Conservation (phyloP, 2,329 filamentous ascomycete genomes). For the Aspergillus piperis region DNA sequence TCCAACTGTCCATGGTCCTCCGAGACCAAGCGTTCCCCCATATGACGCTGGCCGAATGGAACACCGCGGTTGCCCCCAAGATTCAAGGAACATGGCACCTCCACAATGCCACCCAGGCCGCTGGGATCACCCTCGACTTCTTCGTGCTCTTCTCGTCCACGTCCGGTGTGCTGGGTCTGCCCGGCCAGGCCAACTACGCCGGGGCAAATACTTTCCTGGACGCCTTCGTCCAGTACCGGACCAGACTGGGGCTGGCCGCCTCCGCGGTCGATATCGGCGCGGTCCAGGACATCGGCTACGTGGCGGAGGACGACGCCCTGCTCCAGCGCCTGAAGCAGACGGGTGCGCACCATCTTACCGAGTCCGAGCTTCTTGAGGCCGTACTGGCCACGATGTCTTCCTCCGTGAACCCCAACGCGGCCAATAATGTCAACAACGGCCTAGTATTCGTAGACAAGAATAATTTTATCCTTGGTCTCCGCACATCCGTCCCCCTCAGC, state of each 20-base stretch:
- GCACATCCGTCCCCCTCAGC: not conserved
- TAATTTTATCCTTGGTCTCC: not conserved
- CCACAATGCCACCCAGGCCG: constrained; percentile 22
- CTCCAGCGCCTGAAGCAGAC: not conserved
- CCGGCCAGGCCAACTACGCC: constrained; percentile 40
- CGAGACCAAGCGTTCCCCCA: not conserved
- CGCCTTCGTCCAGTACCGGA: constrained; percentile 27
- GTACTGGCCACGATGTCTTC: not conserved
- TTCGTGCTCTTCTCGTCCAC: constrained; percentile 46
- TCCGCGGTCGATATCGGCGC: constrained; percentile 24
- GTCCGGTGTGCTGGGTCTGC: constrained; percentile 32
- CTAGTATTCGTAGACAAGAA: not conserved
- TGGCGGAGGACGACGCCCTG: not conserved
- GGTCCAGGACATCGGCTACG: constrained; percentile 22
- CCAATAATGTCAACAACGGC: not conserved
- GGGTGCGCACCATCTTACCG: not conserved
- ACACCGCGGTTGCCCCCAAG: constrained; percentile 35
- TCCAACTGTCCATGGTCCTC: constrained; percentile 26
- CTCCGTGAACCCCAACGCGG: not conserved
- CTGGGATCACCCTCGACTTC: constrained; percentile 39
- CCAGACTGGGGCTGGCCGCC: constrained; percentile 19
- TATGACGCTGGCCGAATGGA: constrained; percentile 37
- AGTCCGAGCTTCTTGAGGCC: not conserved
- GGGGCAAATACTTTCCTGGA: constrained; percentile 44
- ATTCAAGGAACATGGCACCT: constrained; percentile 33